These are phyloP conservation scores for Hanseniaspora clermontiae DNA, from an alignment of 805 yeast genomes.

Conservation along the genomic window DNA sequence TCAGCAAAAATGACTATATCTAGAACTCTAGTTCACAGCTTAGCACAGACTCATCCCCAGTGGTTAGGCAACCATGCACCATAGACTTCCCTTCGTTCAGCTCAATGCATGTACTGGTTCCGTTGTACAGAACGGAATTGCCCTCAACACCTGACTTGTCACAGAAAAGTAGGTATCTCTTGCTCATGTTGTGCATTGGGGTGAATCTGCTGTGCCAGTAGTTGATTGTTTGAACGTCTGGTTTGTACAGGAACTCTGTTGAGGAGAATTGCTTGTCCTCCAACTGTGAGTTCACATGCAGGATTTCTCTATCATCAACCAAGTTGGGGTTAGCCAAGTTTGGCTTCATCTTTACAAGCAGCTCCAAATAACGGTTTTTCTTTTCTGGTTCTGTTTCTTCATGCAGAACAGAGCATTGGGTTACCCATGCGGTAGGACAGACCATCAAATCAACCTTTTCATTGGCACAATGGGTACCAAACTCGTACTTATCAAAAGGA, in stretches of 20 bases:
- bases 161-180: constrained; percentile 4
- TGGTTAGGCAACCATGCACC: constrained; percentile 1
- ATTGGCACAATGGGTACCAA: constrained; percentile 39
- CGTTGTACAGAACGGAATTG: constrained; percentile 1
- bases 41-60: not conserved
- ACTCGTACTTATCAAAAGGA: constrained; percentile 64
- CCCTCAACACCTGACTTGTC: constrained; percentile 4
- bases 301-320: not conserved
- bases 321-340: not conserved
- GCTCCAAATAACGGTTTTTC: not conserved
- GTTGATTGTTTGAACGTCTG: not conserved
- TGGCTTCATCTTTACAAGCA: not conserved
- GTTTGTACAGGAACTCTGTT: constrained; percentile 1
- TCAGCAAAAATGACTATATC: no score
- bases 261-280: not conserved
- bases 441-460: constrained; percentile 45
- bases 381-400: not conserved
- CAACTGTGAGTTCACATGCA: not conserved
- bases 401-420: constrained; percentile 33
- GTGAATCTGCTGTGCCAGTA: constrained; percentile 9
- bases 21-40: not conserved
- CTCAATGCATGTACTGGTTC: constrained; percentile 4
- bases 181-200: not conserved
- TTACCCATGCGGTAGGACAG: constrained; percentile 83
- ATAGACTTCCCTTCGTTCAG: not conserved